These are phyloP conservation scores for Sphagnum fallax DNA, from an alignment of 228 moss, liverwort and hornwort genomes.

Conservation along the genomic window DNA sequence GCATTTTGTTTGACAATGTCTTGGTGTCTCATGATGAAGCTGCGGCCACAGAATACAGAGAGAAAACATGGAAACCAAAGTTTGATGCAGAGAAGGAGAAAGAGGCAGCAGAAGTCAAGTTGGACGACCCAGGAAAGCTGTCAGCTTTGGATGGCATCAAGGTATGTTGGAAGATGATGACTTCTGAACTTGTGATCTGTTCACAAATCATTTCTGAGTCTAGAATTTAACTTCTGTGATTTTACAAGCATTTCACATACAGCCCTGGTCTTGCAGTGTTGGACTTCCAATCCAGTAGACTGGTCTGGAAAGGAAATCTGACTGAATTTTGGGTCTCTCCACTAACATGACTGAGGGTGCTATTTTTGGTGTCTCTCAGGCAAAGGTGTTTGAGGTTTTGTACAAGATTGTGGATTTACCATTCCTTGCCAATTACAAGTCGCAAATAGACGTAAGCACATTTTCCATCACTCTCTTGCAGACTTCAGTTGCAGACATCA, in stretches of 20 bases:
- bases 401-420: conserved; percentile 49
- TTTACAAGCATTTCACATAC: too few species aligned
- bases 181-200: too few species aligned
- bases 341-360: background rate
- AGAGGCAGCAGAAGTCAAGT: conserved; percentile 37
- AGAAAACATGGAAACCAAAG: conserved; percentile 83
- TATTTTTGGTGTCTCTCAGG: conserved; percentile 20
- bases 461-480: background rate
- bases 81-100: conserved; percentile 62
- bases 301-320: too few species aligned
- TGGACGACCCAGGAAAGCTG: conserved; percentile 16
- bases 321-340: too few species aligned
- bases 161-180: conserved; percentile 6
- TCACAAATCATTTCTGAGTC: background rate
- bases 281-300: too few species aligned
- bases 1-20: conserved; percentile 88
- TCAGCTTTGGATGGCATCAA: conserved; percentile 24
- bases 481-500: background rate
- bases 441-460: conserved; percentile 46
- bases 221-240: background rate
- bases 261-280: too few species aligned
- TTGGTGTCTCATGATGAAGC: conserved; percentile 71
- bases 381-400: conserved; percentile 63
- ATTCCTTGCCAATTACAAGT: conserved; percentile 60
- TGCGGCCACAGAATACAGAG: conserved; percentile 72